These are phyloP conservation scores for Tetrapisispora fleetii DNA, from an alignment of 805 yeast species.

Conservation along the genomic window DNA sequence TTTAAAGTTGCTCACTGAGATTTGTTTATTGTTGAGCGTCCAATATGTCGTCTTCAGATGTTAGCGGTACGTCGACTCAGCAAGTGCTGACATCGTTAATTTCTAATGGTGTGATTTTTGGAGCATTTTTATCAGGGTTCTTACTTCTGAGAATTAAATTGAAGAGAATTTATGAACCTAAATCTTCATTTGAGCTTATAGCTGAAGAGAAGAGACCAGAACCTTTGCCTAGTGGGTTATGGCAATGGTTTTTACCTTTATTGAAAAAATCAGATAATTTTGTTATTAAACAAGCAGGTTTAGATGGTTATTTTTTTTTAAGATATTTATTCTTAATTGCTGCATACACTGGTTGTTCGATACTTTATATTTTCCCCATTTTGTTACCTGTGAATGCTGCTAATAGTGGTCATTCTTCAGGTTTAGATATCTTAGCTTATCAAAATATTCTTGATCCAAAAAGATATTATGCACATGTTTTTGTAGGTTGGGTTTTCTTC, in stretches of 20 bases:
- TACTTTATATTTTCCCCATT: conserved; percentile 49
- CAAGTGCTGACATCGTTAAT: conserved; percentile 65
- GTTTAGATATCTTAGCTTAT: conserved; percentile 69
- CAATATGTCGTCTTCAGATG: background rate
- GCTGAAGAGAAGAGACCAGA: conserved; percentile 56
- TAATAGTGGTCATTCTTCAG: conserved; percentile 48
- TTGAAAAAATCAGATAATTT: conserved; percentile 61
- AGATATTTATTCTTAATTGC: conserved; percentile 60
- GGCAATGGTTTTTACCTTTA: conserved; percentile 61
- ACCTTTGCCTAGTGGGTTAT: conserved; percentile 59
- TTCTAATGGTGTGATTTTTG: conserved; percentile 58
- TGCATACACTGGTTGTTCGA: conserved; percentile 44
- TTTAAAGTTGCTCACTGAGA: too few species aligned
- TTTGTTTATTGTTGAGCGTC: too few species aligned
- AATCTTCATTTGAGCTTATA: conserved; percentile 53
- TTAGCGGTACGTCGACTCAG: conserved; percentile 47
- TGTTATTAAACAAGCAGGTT: conserved; percentile 75
- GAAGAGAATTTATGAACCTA: conserved; percentile 76
- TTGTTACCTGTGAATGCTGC: conserved; percentile 79
- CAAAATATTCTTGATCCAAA: conserved; percentile 53
- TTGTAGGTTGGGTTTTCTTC: conserved; percentile 71
- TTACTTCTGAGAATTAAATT: conserved; percentile 57
- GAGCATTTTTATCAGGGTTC: conserved; percentile 51
- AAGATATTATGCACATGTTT: conserved; percentile 79
- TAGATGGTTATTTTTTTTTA: conserved; percentile 89